Base-by-base conservation (phyloP, 495 filamentous ascomycete species). In the Aspergillus avenaceus region DNA sequence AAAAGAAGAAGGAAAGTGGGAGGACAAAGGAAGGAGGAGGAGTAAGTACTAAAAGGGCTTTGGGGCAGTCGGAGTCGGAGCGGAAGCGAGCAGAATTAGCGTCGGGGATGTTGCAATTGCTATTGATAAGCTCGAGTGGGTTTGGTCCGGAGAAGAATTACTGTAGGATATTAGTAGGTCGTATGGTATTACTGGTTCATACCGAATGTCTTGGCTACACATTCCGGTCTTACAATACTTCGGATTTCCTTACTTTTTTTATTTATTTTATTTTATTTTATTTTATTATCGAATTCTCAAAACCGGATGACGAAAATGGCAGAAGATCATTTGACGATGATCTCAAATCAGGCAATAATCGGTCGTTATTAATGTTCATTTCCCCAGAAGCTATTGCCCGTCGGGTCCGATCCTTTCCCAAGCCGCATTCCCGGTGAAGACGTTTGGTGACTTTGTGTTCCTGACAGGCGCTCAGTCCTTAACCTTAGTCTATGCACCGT, bases 351-450 rank as follows among this genome's bases (percentile, higher is more conserved):
- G 18, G 34, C 34, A 38, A 38, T 38, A 38, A 9, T 38, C 16
- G 34, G 34, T 5, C 6, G 34, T 19, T 27, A 38, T 47, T 50
- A 50, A 28, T 44, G 48, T 52, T 56, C 49, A 40, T 31, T 43
- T 22, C 36, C 21, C 49, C 50, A 28, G 23, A 26, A 43, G 14
- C 23, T 26, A 40, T 26, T 23, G 45, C 26, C 24, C 36, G 45
- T 34, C 57, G 43, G 52, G 34, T 58, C 56, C 53, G 64, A 63
- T 63, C 63, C 42, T 64, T 65, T 55, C 61, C 67, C 43, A 55
- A 57, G 53, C 49, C 37, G 50, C 49, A 46, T 41, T 31, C 23
- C 53, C 67, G 67, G 67, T 71, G 67, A 63, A 58, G 50, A 41
- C 54, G 52, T 55, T 47, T n/a, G n/a, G n/a, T n/a, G n/a, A n/a